phyloP scores from a whole-genome alignment of 2,329 filamentous ascomycete species.

The Ceratocystis eucalypticola region DNA sequence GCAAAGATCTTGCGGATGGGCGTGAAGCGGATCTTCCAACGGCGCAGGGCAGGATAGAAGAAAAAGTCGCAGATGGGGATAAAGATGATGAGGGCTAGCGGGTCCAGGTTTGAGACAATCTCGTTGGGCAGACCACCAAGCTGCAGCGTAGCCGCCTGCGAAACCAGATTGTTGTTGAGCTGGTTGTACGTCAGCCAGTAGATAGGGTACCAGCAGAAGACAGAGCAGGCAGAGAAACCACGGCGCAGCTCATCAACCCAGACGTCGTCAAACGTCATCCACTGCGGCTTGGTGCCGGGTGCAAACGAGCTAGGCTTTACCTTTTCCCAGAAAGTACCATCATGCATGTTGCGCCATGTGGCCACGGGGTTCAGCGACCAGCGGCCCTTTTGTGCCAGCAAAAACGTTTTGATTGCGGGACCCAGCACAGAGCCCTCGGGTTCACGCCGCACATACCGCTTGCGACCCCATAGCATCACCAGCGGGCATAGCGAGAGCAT shows the following conservation, averaged over 20 bases:
- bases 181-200: slow-evolving; percentile 41
- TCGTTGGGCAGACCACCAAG: slow-evolving; percentile 64
- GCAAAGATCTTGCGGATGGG: slow-evolving; percentile 63
- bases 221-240: slow-evolving; percentile 52
- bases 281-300: slow-evolving; percentile 40
- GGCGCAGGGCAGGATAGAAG: slow-evolving; percentile 54
- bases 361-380: slow-evolving; percentile 53
- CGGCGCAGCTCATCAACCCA: slow-evolving; percentile 66
- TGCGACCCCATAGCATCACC: slow-evolving; percentile 46
- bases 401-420: slow-evolving; percentile 48
- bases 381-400: slow-evolving; percentile 51
- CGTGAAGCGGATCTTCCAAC: slow-evolving; percentile 50
- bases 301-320: slow-evolving; percentile 55
- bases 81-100: slow-evolving; percentile 58
- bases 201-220: slow-evolving; percentile 56
- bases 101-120: slow-evolving; percentile 59
- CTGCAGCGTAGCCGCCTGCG: slow-evolving; percentile 51
- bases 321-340: slow-evolving; percentile 48
- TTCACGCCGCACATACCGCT: slow-evolving; percentile 43
- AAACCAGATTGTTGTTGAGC: slow-evolving; percentile 45
- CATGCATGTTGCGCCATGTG: slow-evolving; percentile 45
- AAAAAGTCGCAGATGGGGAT: slow-evolving; percentile 56
- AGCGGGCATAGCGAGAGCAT: slow-evolving; percentile 50
- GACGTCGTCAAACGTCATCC: slow-evolving; percentile 68
- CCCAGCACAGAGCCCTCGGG: slow-evolving; percentile 55